Conservation (phyloP, 495 filamentous ascomycete species). For the Talaromyces borbonicus region DNA sequence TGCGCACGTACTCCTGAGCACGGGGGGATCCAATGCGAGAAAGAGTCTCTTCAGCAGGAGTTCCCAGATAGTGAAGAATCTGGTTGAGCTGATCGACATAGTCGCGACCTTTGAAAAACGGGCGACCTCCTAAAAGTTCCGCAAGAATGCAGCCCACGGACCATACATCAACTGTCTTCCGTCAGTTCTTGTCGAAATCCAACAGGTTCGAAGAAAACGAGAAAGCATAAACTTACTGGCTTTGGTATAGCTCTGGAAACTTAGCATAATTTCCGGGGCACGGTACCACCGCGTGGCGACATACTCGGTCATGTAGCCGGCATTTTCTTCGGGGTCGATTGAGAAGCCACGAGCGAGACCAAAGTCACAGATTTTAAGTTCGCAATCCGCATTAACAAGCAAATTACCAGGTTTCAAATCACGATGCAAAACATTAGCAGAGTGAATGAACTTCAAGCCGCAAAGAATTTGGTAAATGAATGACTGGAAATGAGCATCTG, state of each 20-base stretch:
- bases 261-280: conserved; percentile 98
- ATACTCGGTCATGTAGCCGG: conserved; percentile 99
- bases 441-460: conserved; percentile 97
- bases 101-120: conserved; percentile 98
- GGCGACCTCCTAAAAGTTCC: conserved; percentile 88
- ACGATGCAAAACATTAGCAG: conserved; percentile 91
- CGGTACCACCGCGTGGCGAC: conserved; percentile 98
- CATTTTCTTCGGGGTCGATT: conserved; percentile 95
- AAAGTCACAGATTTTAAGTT: conserved; percentile 98
- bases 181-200: conserved; percentile 9
- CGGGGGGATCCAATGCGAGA: conserved; percentile 89
- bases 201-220: background rate
- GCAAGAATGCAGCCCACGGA: conserved; percentile 97
- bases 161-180: conserved; percentile 83
- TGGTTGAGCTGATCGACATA: conserved; percentile 99
- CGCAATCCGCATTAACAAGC: conserved; percentile 96
- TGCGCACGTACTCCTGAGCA: conserved; percentile 97
- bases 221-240: conserved; percentile 61
- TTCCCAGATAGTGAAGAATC: conserved; percentile 95
- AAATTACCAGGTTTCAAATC: conserved; percentile 96
- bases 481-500: conserved; percentile 92
- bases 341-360: conserved; percentile 93
- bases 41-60: conserved; percentile 89
- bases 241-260: conserved; percentile 99
- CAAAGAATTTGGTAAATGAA: conserved; percentile 95